These are phyloP conservation scores for Rhododendron vialii DNA, from an alignment of 148 eudicot species.

Conservation along the genomic window DNA sequence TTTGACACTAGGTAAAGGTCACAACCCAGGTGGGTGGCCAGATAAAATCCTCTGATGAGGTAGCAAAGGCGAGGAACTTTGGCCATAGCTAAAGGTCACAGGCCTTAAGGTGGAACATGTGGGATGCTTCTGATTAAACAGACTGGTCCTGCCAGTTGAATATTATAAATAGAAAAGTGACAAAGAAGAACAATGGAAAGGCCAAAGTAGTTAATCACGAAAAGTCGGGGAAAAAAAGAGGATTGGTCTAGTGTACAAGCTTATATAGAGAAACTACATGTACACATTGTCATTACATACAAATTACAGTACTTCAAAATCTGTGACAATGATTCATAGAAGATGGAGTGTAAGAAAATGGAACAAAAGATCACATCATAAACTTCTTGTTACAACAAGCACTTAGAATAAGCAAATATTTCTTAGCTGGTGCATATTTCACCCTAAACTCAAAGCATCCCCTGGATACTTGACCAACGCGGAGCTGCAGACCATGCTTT, in stretches of 20 bases:
- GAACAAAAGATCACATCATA: background rate
- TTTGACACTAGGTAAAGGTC: background rate
- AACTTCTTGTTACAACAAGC: background rate
- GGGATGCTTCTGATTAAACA: background rate
- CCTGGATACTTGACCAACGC: background rate
- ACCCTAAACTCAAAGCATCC: background rate
- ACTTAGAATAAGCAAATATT: background rate
- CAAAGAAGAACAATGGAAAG: background rate
- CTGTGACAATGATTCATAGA: background rate
- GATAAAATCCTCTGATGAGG: background rate
- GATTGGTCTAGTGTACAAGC: background rate
- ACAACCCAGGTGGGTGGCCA: background rate
- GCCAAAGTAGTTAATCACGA: background rate
- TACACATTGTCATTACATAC: background rate
- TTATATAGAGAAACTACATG: background rate
- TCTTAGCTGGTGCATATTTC: background rate
- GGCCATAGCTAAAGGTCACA: background rate
- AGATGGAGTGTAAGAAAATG: background rate
- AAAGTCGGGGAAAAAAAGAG: background rate
- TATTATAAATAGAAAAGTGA: background rate
- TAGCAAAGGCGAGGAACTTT: background rate
- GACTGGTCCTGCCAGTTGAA: background rate
- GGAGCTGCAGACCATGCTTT: background rate
- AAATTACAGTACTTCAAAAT: background rate
- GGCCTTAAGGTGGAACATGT: background rate